Conservation (phyloP, 2,329 filamentous ascomycete genomes). For the Colletotrichum sp. region DNA sequence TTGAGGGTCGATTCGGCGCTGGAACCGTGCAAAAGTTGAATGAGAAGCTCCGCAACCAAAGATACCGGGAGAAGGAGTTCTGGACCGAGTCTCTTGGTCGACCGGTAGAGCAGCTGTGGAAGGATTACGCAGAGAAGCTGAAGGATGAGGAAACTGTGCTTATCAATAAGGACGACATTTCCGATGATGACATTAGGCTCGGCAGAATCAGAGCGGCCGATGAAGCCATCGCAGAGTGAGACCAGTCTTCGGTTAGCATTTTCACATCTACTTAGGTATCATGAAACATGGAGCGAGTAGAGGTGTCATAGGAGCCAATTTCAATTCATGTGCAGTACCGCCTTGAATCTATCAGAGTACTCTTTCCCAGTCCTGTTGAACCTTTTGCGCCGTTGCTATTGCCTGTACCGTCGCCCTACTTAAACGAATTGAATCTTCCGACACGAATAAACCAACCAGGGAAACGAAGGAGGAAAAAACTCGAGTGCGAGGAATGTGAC, state of each 20-base stretch:
- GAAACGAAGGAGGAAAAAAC: neutral
- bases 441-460: neutral
- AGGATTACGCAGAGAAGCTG: slow-evolving; percentile 63
- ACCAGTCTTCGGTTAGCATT: neutral
- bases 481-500: neutral
- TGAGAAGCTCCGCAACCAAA: slow-evolving; percentile 65
- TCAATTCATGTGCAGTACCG: neutral
- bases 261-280: neutral
- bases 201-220: slow-evolving; percentile 10
- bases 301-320: neutral
- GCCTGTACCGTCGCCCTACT: neutral
- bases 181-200: slow-evolving; percentile 21
- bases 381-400: slow-evolving; percentile 8
- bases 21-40: slow-evolving; percentile 70
- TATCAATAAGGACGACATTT: slow-evolving; percentile 25
- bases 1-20: slow-evolving; percentile 70
- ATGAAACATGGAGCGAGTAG: neutral
- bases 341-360: slow-evolving; percentile 3
- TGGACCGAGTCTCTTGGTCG: slow-evolving; percentile 73
- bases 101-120: slow-evolving; percentile 74
- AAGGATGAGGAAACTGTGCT: slow-evolving; percentile 23
- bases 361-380: slow-evolving; percentile 14
- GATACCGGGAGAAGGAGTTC: slow-evolving; percentile 69
- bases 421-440: neutral
- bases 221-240: neutral